These are phyloP conservation scores for Xerocomus minutiporus DNA, from an alignment of 1,284 basidiomycete species.

Conservation along the genomic window DNA sequence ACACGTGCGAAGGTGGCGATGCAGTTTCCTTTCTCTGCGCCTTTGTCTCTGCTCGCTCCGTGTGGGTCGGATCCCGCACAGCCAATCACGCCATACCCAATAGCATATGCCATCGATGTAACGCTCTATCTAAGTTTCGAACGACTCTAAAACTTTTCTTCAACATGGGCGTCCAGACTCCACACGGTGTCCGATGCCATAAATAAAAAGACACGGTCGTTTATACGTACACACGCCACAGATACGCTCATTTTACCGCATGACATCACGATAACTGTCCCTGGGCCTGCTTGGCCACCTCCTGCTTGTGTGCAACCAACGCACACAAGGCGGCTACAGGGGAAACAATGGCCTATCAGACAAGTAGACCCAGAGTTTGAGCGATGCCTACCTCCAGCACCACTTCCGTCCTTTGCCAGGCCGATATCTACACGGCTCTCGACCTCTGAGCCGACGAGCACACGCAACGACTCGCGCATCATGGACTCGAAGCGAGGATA, in stretches of 20 bases:
- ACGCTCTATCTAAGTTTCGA: no score
- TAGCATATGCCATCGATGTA: no score
- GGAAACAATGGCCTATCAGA: neutral
- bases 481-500: constrained; percentile 82
- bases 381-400: constrained; percentile 77
- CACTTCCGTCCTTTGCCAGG: constrained; percentile 94
- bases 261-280: constrained; percentile 16
- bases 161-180: no score
- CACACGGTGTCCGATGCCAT: neutral
- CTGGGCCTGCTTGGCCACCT: constrained; percentile 10
- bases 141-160: no score
- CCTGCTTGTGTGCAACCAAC: constrained; percentile 37
- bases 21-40: no score
- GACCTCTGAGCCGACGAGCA: constrained; percentile 73
- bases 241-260: neutral
- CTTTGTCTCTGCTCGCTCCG: no score
- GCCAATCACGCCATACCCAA: no score
- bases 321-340: constrained; percentile 70
- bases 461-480: constrained; percentile 70
- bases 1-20: no score
- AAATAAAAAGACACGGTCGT: neutral
- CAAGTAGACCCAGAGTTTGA: neutral
- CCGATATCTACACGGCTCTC: constrained; percentile 82
- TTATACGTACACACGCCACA: neutral
- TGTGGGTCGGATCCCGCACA: no score